Evolutionary conservation across 2,329 filamentous ascomycete genomes (phyloP).

Genomic region (Phaeophleospora eucalypticola): DNA sequence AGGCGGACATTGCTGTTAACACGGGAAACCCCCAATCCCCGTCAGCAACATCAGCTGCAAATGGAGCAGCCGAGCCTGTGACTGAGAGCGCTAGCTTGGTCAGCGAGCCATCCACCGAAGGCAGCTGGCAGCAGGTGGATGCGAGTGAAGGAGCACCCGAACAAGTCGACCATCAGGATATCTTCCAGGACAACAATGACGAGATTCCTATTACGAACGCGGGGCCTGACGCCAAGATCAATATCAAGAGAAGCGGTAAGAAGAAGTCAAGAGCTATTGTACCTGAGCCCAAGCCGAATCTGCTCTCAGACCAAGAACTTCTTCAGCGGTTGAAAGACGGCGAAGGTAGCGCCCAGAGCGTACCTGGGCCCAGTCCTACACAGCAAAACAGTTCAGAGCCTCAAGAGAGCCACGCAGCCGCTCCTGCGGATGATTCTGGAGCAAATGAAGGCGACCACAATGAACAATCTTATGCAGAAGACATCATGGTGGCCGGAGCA

Average conservation of each 20-base stretch:
- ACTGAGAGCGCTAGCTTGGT: constrained; percentile 11
- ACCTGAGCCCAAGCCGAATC: constrained; percentile 25
- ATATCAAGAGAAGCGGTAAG: constrained; percentile 29
- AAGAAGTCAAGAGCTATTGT: constrained; percentile 24
- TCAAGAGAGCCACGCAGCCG: too few relatives aligned
- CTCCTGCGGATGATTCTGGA: too few relatives aligned
- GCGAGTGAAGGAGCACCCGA: constrained; percentile 1
- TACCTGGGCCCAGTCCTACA: too few relatives aligned
- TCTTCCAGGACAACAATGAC: constrained; percentile 16
- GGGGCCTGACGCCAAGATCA: constrained; percentile 33
- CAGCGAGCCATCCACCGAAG: constrained; percentile 12
- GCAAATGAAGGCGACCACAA: too few relatives aligned
- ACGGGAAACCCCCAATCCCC: background rate
- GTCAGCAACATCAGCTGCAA: background rate
- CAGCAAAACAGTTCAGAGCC: too few relatives aligned
- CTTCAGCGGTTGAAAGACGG: background rate
- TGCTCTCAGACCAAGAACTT: constrained; percentile 13
- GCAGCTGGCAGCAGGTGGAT: constrained; percentile 15
- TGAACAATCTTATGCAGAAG: too few relatives aligned
- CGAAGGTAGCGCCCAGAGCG: background rate
- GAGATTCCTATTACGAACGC: constrained; percentile 34
- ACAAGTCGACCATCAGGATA: constrained; percentile 6
- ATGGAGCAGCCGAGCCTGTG: background rate
- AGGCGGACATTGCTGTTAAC: constrained; percentile 27
- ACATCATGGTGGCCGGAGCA: too few relatives aligned